Conservation (phyloP, 176 grass and related monocot species). For the Secale cereale region DNA sequence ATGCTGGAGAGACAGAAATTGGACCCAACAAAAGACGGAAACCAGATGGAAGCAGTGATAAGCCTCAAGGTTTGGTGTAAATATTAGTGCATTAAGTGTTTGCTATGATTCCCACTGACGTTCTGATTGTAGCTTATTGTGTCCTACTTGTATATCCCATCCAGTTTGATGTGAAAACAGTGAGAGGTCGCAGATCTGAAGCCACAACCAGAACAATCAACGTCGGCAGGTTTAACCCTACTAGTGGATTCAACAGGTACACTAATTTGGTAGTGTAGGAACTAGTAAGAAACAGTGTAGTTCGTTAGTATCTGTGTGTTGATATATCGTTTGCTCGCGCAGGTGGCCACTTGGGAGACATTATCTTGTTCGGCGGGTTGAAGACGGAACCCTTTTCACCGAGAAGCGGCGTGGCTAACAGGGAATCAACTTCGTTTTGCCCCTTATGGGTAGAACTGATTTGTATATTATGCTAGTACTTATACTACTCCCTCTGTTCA, state of each 20-base stretch:
- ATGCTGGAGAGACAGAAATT: background rate
- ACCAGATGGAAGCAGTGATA: background rate
- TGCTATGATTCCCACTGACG: background rate
- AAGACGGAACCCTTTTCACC: background rate
- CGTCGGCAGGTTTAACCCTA: background rate
- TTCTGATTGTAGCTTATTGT: background rate
- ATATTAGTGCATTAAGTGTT: background rate
- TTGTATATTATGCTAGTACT: too few species aligned
- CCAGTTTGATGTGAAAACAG: conserved; percentile 10
- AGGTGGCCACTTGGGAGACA: background rate
- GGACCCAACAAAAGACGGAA: background rate
- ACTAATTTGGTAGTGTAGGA: background rate
- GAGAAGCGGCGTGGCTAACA: background rate
- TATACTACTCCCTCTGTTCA: too few species aligned
- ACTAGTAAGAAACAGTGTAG: too few species aligned
- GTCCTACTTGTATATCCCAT: background rate
- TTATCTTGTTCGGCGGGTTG: background rate
- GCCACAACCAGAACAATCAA: background rate
- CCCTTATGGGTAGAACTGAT: too few species aligned
- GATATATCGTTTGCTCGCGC: background rate
- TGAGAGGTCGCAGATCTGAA: conserved; percentile 13
- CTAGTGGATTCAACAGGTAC: conserved; percentile 8
- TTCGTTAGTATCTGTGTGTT: too few species aligned
- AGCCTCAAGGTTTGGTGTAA: conserved; percentile 9
- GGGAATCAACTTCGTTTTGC: background rate